Conservation (phyloP, 345 rosid species). For the Crucihimalaya himalaica region DNA sequence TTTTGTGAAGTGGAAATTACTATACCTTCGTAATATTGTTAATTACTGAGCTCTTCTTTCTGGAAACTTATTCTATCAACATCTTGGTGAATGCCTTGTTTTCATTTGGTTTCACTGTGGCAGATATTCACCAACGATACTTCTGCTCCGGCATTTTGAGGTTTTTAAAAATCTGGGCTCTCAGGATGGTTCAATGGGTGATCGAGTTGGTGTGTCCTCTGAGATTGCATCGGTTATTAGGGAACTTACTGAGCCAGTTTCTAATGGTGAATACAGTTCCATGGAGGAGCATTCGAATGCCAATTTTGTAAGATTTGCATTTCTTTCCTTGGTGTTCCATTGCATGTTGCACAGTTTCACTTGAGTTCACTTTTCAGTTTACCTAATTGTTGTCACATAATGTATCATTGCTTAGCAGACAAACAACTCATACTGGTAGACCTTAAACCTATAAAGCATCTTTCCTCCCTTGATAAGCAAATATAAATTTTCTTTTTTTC, state of each 20-base stretch:
- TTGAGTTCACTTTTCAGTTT: not conserved
- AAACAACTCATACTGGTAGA: not conserved
- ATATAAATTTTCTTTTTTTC: not conserved
- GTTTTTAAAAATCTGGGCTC: constrained; percentile 72
- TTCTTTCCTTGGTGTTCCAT: constrained; percentile 17
- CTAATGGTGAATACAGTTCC: constrained; percentile 50
- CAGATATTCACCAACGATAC: constrained; percentile 84
- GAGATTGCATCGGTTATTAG: constrained; percentile 89
- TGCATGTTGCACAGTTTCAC: constrained; percentile 25
- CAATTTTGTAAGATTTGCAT: constrained; percentile 57
- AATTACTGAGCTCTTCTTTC: constrained; percentile 1
- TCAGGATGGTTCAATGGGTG: constrained; percentile 67
- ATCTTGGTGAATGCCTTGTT: constrained; percentile 15
- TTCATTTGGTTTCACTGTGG: constrained; percentile 30
- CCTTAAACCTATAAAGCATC: not conserved
- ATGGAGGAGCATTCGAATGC: constrained; percentile 48
- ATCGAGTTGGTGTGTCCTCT: constrained; percentile 73
- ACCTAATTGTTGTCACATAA: not conserved
- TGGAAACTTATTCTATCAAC: constrained; percentile 9
- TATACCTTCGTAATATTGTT: not conserved
- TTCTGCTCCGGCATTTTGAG: constrained; percentile 91
- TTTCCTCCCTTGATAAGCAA: not conserved
- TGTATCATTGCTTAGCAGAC: not conserved
- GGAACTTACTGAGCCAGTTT: constrained; percentile 71
- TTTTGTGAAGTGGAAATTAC: constrained; percentile 12